Evolutionary conservation across 148 eudicot species (phyloP).

Genomic region (Chenopodium berlandieri): DNA sequence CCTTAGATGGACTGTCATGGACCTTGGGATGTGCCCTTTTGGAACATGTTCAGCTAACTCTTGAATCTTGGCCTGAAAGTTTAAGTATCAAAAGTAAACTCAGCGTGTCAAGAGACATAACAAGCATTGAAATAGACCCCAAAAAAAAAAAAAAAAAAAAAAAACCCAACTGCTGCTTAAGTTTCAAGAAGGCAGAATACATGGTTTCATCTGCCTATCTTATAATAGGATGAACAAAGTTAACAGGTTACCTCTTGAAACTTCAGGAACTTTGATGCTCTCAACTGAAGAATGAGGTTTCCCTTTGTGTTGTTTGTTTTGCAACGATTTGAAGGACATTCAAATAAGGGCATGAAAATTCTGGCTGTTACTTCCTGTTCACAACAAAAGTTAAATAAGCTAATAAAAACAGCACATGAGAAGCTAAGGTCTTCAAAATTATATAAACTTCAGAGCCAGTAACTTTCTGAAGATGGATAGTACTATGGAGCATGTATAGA

Average conservation of each 20-base stretch:
- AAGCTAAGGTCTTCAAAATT: background rate
- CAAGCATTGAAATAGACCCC: background rate
- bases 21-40: constrained; percentile 96
- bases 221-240: background rate
- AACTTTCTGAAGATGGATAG: background rate
- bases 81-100: constrained; percentile 6
- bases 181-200: background rate
- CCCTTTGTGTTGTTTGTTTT: constrained; percentile 70
- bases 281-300: constrained; percentile 84
- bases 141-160: background rate
- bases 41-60: constrained; percentile 98
- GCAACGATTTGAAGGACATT: constrained; percentile 89
- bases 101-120: background rate
- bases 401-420: background rate
- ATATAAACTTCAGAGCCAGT: background rate
- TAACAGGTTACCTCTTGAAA: constrained; percentile 74
- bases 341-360: constrained; percentile 93
- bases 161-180: background rate
- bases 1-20: constrained; percentile 91
- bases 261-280: constrained; percentile 96
- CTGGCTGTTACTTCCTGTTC: constrained; percentile 93
- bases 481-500: background rate
- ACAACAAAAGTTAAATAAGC: constrained; percentile 14
- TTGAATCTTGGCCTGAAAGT: constrained; percentile 85
- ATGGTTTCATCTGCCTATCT: background rate